A percentile compares a stretch with the other conserved stretches of the same genome.
Conservation (phyloP, 768 basidiomycete genomes). For the Boletus tomentosulus region DNA sequence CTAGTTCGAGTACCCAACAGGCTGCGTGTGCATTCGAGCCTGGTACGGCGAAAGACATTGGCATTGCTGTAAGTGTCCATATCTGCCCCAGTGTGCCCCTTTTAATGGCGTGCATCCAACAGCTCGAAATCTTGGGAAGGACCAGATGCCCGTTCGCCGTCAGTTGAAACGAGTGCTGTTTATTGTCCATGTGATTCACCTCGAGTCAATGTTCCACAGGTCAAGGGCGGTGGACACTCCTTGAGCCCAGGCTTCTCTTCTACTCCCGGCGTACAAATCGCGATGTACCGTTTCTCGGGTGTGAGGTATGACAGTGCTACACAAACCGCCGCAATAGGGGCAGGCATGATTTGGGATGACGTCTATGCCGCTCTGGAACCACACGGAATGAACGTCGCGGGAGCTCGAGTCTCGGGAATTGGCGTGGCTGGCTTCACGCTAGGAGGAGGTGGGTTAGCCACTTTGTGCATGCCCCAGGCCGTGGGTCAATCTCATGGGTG, state of each 20-base stretch:
- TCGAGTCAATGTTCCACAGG: constrained; percentile 29
- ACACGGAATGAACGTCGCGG: constrained; percentile 50
- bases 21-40: constrained; percentile 57
- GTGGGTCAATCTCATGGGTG: constrained; percentile 2
- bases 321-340: constrained; percentile 38
- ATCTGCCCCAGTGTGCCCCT: not conserved
- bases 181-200: not conserved
- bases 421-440: constrained; percentile 58
- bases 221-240: constrained; percentile 62
- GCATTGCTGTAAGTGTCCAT: constrained; percentile 37
- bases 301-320: constrained; percentile 39
- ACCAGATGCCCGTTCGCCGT: constrained; percentile 54
- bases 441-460: constrained; percentile 45
- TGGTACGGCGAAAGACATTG: constrained; percentile 51
- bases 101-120: not conserved
- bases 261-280: constrained; percentile 55
- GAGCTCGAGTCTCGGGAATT: constrained; percentile 54
- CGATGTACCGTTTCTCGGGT: constrained; percentile 46
- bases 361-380: constrained; percentile 54
- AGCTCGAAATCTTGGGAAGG: constrained; percentile 47
- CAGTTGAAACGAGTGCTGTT: constrained; percentile 8
- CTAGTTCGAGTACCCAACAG: constrained; percentile 41
- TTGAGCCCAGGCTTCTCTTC: constrained; percentile 57
- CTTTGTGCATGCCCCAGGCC: not conserved
- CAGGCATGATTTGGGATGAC: constrained; percentile 61